Conservation (phyloP, 148 eudicot species). For the Amaranthus cruentus region DNA sequence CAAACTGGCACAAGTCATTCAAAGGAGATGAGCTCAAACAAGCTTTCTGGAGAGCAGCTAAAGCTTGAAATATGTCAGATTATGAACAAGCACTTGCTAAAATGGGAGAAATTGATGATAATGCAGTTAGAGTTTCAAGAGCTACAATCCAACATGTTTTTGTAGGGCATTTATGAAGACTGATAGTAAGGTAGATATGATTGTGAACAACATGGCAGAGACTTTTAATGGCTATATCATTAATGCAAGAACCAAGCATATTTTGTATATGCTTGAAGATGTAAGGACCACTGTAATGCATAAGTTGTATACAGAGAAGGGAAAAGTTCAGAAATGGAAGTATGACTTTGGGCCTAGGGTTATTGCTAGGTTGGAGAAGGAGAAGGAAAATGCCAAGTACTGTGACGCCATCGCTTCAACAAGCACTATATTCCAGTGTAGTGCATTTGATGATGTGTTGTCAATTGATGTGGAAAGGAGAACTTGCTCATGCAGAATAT, state of each 20-base stretch:
- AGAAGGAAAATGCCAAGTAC: neutral
- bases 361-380: neutral
- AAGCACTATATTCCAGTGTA: neutral
- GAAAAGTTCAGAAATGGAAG: neutral
- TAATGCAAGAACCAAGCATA: slow-evolving; percentile 4
- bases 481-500: slow-evolving; percentile 1
- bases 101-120: neutral
- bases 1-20: neutral
- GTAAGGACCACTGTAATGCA: neutral
- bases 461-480: neutral
- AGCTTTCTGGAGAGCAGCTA: neutral
- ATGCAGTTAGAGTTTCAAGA: neutral
- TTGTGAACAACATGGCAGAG: neutral
- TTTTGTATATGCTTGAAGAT: neutral
- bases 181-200: neutral
- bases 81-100: neutral
- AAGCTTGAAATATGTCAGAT: neutral
- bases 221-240: neutral
- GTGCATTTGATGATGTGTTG: neutral
- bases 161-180: neutral
- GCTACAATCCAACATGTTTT: neutral
- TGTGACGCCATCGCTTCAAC: neutral
- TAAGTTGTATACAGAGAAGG: neutral
- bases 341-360: neutral
- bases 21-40: slow-evolving; percentile 1